A percentile compares a stretch with the other conserved stretches of the same genome.
These are phyloP conservation scores for Oenanthe javanica DNA, from an alignment of 140 eudicot genomes.

Conservation along the genomic window DNA sequence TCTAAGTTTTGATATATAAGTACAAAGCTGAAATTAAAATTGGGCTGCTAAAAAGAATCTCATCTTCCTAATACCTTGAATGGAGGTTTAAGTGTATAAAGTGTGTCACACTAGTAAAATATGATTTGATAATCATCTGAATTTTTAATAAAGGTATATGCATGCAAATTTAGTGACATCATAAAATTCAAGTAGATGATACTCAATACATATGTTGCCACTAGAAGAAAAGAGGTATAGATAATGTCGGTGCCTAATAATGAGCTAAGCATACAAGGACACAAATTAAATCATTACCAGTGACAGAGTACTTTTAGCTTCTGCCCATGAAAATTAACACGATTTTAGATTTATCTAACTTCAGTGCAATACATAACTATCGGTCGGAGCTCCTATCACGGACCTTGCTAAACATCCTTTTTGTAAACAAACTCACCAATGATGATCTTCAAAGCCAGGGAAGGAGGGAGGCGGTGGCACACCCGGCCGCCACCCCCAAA, in stretches of 20 bases:
- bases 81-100: neutral
- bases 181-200: neutral
- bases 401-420: too few species aligned
- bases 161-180: neutral
- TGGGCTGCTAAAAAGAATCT: neutral
- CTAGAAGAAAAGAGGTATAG: neutral
- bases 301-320: neutral
- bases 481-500: too few species aligned
- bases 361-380: neutral
- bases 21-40: neutral
- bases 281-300: too few species aligned
- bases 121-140: neutral
- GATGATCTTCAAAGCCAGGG: too few species aligned
- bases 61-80: neutral
- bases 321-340: neutral
- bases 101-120: neutral
- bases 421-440: too few species aligned
- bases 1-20: neutral
- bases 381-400: too few species aligned
- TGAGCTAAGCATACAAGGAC: neutral
- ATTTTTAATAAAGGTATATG: neutral
- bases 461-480: too few species aligned
- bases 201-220: neutral
- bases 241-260: neutral
- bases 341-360: neutral